Base-by-base conservation (phyloP, 139 green algal species). In the Protoeuglena noctilucae region DNA sequence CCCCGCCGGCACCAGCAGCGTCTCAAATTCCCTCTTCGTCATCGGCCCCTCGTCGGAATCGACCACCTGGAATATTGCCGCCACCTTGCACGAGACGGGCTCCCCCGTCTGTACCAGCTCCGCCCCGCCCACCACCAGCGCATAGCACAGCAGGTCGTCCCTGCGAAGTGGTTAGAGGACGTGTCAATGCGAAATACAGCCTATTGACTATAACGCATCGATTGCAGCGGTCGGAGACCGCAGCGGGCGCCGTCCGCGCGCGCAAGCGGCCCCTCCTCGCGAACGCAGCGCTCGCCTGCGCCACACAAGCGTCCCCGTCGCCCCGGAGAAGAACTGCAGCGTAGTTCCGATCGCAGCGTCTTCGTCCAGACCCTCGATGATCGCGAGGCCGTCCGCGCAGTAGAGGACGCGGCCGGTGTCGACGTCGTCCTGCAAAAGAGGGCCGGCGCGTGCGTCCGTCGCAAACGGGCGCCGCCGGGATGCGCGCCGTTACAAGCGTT, bases 291-390 rank as follows among this genome's bases (percentile, higher is more conserved):
- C n/a, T n/a, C n/a, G n/a, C n/a, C n/a, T n/a, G 34, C 34, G 34
- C 34, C 34, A 43, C 34, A 43, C 9, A 7, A 43, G 34, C 34
- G 12, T 12, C 81, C 83, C 83, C 7, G 63, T 65, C 18, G 73
- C 73, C 2, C 83, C 83, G 45, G 68, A 82, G n/a, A 82, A 68
- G 51, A 93, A 93, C 1, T 66, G 60, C 2, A 93, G 64, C 29
- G 67, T 72, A 19, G 77, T 85, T 43, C 84, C 84, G 3, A 85
- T 29, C 2, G 78, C 80, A 1, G 84, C 83, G 43, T 93, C 84
- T 18, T 85, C 70, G 63, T 93, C 87, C 21, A 93, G 69, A 0
- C 84, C 84, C 28, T 74, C 74, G 21, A 93, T 58, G 41, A 93
- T 81, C 6, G 79, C 84, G 28, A 91, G 40, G 46, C 68, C 70